Base-by-base conservation (phyloP, 495 filamentous ascomycete species). In the Hypoxylon fragiforme region DNA sequence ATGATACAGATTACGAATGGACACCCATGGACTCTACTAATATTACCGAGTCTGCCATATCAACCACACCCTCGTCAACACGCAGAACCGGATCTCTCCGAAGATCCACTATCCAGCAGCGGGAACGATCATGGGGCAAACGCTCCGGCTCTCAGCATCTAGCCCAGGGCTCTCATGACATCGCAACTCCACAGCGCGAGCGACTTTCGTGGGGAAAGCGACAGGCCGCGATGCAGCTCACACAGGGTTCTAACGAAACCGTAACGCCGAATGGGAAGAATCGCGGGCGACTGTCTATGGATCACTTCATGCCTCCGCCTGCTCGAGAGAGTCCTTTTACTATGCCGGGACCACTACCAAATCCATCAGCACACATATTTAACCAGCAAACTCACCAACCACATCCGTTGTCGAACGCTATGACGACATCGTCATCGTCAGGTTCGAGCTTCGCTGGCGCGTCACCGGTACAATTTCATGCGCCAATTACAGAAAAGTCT, bases 61-160 rank as follows among this genome's bases (percentile, higher is more conserved):
- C 71, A 4, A 60, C 65, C 18, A 66, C 66, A 19, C 44, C 63
- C 30, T 47, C 65, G 0, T 28, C 70, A 73, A 69, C 77, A 67
- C 65, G 77, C 45, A 70, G 83, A 54, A 83, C 88, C 5, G 86
- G 86, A 22, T 89, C 88, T 16, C 74, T 95, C 28, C 85, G 91
- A 37, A 89, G 84, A 64, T 92, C 90, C n/a, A 94, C 91, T 3
- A 71, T 95, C 34, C 88, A 92, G 60, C 90, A 95, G 67, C 85
- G 91, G 34, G 85, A 85, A 16, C 81, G 84, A 34, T 81, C 85
- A 7, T 84, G 73, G 76, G 74, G 77, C n/a, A 70, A 77, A 35
- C 73, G 79, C 38, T 65, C 72, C 51, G 77, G 70, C 14, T 72
- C 75, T 49, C 73, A 74, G 47, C 65, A 79, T 22, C 54, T 78